These are phyloP conservation scores for Aspergillus homomorphus DNA, from an alignment of 495 filamentous ascomycete species.

Conservation along the genomic window DNA sequence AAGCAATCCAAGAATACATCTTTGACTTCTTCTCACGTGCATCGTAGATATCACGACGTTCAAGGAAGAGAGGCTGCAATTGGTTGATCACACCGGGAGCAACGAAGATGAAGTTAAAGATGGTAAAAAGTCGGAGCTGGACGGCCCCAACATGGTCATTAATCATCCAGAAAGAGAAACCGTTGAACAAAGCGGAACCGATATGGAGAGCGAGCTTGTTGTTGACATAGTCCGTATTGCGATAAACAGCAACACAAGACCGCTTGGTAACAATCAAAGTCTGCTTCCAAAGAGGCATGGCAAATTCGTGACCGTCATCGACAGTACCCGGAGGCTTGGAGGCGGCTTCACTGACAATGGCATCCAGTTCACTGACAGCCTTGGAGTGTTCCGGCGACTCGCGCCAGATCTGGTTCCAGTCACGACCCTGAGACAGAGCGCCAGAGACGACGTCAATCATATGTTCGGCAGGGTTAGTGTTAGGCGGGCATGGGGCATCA, in stretches of 20 bases:
- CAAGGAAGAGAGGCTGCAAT: slow-evolving; percentile 54
- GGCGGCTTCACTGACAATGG: slow-evolving; percentile 47
- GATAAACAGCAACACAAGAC: slow-evolving; percentile 57
- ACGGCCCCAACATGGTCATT: slow-evolving; percentile 27
- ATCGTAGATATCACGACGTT: slow-evolving; percentile 53
- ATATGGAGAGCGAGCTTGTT: slow-evolving; percentile 54
- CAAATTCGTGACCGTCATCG: slow-evolving; percentile 51
- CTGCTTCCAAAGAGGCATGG: slow-evolving; percentile 55
- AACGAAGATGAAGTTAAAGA: slow-evolving; percentile 54
- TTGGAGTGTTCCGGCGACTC: slow-evolving; percentile 49
- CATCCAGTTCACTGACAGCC: slow-evolving; percentile 51
- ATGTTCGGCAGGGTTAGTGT: slow-evolving; percentile 83
- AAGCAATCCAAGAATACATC: slow-evolving; percentile 56
- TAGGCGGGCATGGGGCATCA: slow-evolving; percentile 66
- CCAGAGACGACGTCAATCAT: slow-evolving; percentile 80
- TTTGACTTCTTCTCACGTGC: slow-evolving; percentile 51
- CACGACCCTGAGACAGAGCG: slow-evolving; percentile 34
- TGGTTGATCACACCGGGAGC: slow-evolving; percentile 51
- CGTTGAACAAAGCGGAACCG: slow-evolving; percentile 40
- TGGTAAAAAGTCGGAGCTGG: slow-evolving; percentile 41
- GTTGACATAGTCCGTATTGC: slow-evolving; percentile 62
- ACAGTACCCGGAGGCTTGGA: slow-evolving; percentile 32
- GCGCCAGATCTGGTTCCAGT: slow-evolving; percentile 66
- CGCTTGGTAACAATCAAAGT: slow-evolving; percentile 55
- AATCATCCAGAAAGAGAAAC: slow-evolving; percentile 46